Evolutionary conservation across 108 stramenopile species (phyloP).

Genomic region (Cyclotella baltica): DNA sequence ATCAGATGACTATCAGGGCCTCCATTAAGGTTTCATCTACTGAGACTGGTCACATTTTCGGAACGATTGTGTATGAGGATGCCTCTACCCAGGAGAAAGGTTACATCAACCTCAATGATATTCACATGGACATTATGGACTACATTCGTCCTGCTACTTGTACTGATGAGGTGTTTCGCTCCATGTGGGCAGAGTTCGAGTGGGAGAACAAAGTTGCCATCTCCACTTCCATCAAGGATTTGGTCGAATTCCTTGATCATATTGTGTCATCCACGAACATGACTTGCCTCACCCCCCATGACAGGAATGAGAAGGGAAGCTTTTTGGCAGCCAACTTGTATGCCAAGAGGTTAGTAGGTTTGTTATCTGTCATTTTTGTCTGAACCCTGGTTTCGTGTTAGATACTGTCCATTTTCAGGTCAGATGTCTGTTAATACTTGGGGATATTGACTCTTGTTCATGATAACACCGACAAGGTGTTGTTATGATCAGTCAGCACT

Average conservation of each 20-base stretch:
- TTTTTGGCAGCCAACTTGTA: constrained; percentile 99
- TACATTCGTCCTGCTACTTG: constrained; percentile 98
- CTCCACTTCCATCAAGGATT: constrained; percentile 88
- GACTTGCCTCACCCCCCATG: constrained; percentile 94
- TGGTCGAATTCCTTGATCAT: constrained; percentile 94
- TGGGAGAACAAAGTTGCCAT: constrained; percentile 99
- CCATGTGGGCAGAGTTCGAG: constrained; percentile 99
- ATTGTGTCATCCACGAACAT: constrained; percentile 97
- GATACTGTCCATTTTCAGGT: constrained; percentile 61
- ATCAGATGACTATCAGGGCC: constrained; percentile 93
- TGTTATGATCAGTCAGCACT: constrained; percentile 48
- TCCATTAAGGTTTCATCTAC: constrained; percentile 99
- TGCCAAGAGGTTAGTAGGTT: constrained; percentile 85
- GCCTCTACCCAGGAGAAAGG: constrained; percentile 91
- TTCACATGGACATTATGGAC: constrained; percentile 99
- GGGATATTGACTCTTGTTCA: constrained; percentile 46
- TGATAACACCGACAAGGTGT: constrained; percentile 82
- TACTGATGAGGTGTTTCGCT: constrained; percentile 96
- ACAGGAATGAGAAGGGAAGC: constrained; percentile 70
- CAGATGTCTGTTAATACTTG: constrained; percentile 82
- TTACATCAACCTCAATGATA: constrained; percentile 98
- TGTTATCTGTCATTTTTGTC: not conserved
- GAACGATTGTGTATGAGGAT: constrained; percentile 98
- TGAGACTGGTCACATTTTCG: constrained; percentile 99
- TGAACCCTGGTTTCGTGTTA: constrained; percentile 86